Base-by-base conservation (phyloP, 1,139 yeast genomes). In the Sugiyamaella pinicola region DNA sequence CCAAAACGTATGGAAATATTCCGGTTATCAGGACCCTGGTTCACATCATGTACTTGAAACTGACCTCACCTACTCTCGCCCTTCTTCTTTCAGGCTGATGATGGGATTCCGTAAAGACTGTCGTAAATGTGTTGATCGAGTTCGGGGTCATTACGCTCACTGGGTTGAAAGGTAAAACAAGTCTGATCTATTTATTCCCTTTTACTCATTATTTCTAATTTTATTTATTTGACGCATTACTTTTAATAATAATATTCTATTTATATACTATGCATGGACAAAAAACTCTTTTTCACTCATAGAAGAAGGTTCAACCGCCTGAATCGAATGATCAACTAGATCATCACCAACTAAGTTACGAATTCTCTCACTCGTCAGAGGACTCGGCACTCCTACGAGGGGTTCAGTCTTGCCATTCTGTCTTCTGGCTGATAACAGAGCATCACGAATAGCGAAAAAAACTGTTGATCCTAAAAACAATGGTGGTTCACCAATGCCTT, bases 401-500 rank as follows among this genome's bases (percentile, higher is more conserved):
- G 63, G 67, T 7, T 43, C 49, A 10, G 41, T 55, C 37, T 46
- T 19, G 4, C 74, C 73, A 39, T 69, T 63, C 40, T 67, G 64
- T 37, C 56, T 55, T 41, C 76, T 64, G 2, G 77, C 74, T 34
- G 62, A 59, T 31, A 63, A 64, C 44, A 74, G 60, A 0, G 79
- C 79, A 58, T 75, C 71, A 24, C 79, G 64, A 28, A 75, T 59
- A n/a, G 79, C 79, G 61, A 74, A 75, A 58, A 71, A 68, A 10
- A 71, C 76, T 22, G 67, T 60, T 10, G 68, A 62, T 1, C 79
- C 79, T 42, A 75, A 58, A 56, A 76, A 74, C 55, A 75, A 60
- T 13, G 79, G 79, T 2, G 79, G 79, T 62, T 75, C 79, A 29
- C 79, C 79, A 49, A 75, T 71, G 22, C 79, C 79, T 60, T 75